Evolutionary conservation across 2,329 filamentous ascomycete genomes (phyloP), one percentile per base, ranked within the genome.

Genomic region (Curvularia sp.): DNA sequence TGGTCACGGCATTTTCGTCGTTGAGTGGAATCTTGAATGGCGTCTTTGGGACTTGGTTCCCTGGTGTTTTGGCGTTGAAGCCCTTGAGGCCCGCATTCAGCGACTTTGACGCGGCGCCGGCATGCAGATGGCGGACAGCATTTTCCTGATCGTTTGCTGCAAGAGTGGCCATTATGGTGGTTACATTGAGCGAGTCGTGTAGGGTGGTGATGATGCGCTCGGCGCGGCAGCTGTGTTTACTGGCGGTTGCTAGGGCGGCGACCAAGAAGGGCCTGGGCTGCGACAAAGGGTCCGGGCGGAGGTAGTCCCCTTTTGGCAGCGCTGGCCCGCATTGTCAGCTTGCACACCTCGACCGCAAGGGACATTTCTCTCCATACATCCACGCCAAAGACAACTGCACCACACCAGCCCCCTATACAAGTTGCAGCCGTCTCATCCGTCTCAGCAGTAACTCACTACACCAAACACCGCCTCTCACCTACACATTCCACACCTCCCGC

Each of bases 111-210:
- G 87, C 86, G 23, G 88, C 87, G 49, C 83, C 85, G 59, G 87
- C 84, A 74, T 93, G 91, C 74, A 90, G 90, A 65, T 84, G 85
- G 74, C 92, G 88, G 70, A 92, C 86, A 76, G 92, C 80, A 78
- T 97, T 97, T 79, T 97, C 93, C 80, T 97, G 92, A 78, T 97
- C 91, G 69, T 88, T 86, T 75, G 77, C 73, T 89, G 84, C 60
- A 91, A 90, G 74, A 92, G 83, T 92, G 93, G 96, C 69, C 68
- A 75, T 75, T 63, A 54, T 54, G 56, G 62, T 57, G 3, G 68
- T 74, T 65, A 73, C 70, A 75, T 75, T 64, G 71, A 67, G 69
- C 63, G 67, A 67, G 46, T 60, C 53, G 56, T 55, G 56, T 45
- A 55, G 32, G 23, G 57, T 12, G 49, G 50, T 39, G 62, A 9